Evolutionary conservation across 2,329 filamentous ascomycete species (phyloP), one percentile per base, ranked within the genome.

Genomic region (Cordyceps tenuipes): DNA sequence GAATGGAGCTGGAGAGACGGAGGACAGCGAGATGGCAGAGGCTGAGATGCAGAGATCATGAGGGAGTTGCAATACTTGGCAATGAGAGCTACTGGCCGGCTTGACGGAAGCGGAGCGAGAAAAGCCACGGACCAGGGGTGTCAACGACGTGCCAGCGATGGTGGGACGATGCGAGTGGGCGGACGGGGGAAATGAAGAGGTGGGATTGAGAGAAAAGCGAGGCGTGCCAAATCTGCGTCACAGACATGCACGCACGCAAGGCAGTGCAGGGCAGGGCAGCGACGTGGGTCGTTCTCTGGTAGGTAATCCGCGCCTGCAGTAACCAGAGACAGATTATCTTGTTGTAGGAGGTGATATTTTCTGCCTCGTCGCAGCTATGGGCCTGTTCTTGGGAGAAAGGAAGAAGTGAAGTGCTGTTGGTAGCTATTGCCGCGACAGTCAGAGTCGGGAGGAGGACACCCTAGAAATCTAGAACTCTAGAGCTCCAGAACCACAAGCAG

Each of bases 121-220:
- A 39, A 59, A 43, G 56, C 56, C 56, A 59, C 34, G 26, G 15
- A 59, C 57, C 19, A 59, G 57, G 57, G 57, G 41, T 53, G 49
- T 29, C 31, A 34, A 61, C 29, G 47, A 46, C 46, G 34, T 41
- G 47, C 44, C 46, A 56, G 59, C 46, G 52, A 61, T 61, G 59
- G 59, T 61, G 59, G 59, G 59, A 61, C 59, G 59, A 61, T 54
- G 53, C 34, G 59, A 48, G 52, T 61, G 59, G 59, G 52, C 59
- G 43, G 53, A 57, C 54, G 46, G 46, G 56, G 53, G 58, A 60
- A 59, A 56, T 51, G 59, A 61, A 59, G 57, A 53, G 50, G 52
- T 51, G 39, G 49, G 29, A 47, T 55, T 44, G 52, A 46, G 36
- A 51, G 23, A 50, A 59, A 49, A 53, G 5, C 34, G 44, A 55